These are phyloP conservation scores for Aureobasidium sp. DNA, from an alignment of 2,329 filamentous ascomycete genomes.

Conservation along the genomic window DNA sequence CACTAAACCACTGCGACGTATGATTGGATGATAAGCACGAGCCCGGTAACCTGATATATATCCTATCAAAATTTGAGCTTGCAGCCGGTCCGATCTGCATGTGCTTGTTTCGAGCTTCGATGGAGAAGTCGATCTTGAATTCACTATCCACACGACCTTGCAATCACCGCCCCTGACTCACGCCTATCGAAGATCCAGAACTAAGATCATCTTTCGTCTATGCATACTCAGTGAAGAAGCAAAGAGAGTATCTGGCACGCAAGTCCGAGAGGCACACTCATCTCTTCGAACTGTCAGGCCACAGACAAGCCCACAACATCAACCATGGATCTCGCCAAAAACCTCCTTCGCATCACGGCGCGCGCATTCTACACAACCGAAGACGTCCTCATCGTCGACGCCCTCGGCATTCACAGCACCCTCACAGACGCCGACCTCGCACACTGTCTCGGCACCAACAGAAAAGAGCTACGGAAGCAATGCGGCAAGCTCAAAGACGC, in stretches of 20 bases:
- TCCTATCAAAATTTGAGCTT: background rate
- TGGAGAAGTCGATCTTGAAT: background rate
- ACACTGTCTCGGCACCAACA: conserved; percentile 78
- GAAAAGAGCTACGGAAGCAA: conserved; percentile 84
- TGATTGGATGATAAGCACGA: background rate
- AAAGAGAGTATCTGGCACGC: background rate
- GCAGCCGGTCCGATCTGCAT: background rate
- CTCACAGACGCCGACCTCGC: conserved; percentile 83
- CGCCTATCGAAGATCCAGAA: background rate
- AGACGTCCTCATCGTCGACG: conserved; percentile 74
- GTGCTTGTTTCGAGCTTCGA: background rate
- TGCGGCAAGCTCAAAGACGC: conserved; percentile 80
- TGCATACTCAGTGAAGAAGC: background rate
- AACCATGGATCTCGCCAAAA: conserved; percentile 56
- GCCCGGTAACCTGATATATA: background rate
- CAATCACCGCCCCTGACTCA: background rate
- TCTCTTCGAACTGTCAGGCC: background rate
- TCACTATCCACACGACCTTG: background rate
- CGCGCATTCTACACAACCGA: conserved; percentile 82
- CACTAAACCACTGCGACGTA: conserved; percentile 14
- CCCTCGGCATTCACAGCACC: conserved; percentile 62
- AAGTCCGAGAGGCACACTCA: background rate
- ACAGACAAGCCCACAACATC: background rate
- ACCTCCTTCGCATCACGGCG: conserved; percentile 75
- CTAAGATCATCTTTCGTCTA: background rate